phyloP scores from a whole-genome alignment of 2,329 filamentous ascomycete species.

The Phialophora chinensis region DNA sequence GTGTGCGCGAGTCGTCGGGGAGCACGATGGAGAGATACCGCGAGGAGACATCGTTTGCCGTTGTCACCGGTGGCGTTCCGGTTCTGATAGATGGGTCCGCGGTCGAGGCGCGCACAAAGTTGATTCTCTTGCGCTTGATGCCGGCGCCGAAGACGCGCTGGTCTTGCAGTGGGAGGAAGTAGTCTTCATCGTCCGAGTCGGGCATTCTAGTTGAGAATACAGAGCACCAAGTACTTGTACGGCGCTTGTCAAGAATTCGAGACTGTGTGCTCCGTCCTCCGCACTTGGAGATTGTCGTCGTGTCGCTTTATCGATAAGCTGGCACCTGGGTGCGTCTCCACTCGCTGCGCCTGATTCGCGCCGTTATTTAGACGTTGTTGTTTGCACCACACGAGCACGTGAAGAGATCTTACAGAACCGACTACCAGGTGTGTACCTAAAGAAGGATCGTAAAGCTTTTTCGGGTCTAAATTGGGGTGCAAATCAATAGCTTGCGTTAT shows the following conservation, averaged over 20 bases:
- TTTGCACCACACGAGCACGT: neutral
- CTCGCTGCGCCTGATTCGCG: neutral
- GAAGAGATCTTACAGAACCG: neutral
- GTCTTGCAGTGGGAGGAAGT: slow-evolving; percentile 63
- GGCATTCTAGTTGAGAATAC: neutral
- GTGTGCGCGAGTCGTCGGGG: slow-evolving; percentile 21
- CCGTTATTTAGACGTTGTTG: neutral
- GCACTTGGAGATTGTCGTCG: no score
- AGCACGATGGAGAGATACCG: slow-evolving; percentile 57
- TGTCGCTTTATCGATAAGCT: neutral
- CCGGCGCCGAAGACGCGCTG: slow-evolving; percentile 67
- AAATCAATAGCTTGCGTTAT: neutral
- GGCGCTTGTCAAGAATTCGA: neutral
- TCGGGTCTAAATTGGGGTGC: no score
- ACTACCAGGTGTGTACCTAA: neutral
- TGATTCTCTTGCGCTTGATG: slow-evolving; percentile 65
- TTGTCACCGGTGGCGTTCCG: slow-evolving; percentile 15
- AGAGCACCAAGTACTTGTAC: neutral
- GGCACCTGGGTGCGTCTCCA: no score
- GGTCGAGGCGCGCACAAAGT: slow-evolving; percentile 61
- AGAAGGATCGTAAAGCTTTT: neutral
- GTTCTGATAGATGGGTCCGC: slow-evolving; percentile 35
- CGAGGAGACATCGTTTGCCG: slow-evolving; percentile 43
- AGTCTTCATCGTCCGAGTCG: slow-evolving; percentile 59
- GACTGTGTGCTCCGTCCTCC: no score